These are phyloP conservation scores for Miamiensis avidus DNA, from an alignment of 169 alveolate genomes.

Conservation along the genomic window DNA sequence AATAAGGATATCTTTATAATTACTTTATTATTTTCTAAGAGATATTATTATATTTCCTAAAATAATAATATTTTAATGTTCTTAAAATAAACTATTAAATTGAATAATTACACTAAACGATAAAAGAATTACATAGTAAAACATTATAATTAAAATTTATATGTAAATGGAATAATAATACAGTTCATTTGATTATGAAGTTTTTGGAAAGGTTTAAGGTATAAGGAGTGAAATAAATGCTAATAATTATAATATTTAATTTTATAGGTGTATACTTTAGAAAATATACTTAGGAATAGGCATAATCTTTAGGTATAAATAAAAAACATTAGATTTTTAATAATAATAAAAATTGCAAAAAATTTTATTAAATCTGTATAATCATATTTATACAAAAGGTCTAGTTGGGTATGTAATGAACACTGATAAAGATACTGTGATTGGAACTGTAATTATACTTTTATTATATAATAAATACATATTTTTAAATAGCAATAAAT, in stretches of 20 bases:
- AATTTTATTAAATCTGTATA: no score
- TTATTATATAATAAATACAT: no score
- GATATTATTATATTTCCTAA: no score
- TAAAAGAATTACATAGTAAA: background rate
- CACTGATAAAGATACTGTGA: background rate
- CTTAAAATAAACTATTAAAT: no score
- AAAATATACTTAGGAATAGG: conserved; percentile 1
- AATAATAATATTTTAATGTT: no score
- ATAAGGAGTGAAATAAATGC: background rate
- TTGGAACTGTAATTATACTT: conserved; percentile 11
- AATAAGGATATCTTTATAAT: no score
- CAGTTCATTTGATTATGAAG: background rate
- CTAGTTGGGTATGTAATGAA: background rate
- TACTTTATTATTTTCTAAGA: no score
- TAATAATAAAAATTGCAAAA: background rate
- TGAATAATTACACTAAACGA: background rate
- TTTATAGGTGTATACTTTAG: background rate
- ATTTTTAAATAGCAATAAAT: no score
- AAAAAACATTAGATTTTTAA: background rate
- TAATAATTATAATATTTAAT: no score
- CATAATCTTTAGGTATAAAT: background rate
- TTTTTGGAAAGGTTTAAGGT: conserved; percentile 5
- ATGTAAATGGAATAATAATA: background rate
- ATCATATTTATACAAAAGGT: no score
- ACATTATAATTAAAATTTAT: background rate